Evolutionary conservation across 78 protist genomes (phyloP), one percentile per base, ranked within the genome.

Genomic region (Thecamonas trahens): DNA sequence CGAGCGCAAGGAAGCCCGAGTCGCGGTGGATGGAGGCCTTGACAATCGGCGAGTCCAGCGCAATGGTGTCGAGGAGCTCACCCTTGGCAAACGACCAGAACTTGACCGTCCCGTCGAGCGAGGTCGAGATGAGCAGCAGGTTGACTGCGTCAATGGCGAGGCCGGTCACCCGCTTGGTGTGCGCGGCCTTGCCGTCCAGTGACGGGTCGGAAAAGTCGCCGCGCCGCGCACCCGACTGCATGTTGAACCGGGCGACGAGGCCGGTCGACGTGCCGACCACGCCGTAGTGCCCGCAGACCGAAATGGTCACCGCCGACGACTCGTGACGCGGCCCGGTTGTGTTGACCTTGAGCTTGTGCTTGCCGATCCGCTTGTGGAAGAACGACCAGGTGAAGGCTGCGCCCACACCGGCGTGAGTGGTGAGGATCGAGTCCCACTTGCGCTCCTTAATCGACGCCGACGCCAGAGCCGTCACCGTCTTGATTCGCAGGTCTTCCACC

Each of bases 401-500:
- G 42, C 44, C 0, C 29, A 18, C 1, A 9, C 54, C 38, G 35
- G 9, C n/a, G 60, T 79, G 84, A 34, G 52, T 34, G 18, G 77
- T 64, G 61, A 64, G 47, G 39, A 70, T 22, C 68, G 32, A 64
- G 49, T 67, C 72, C 84, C 84, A 79, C 52, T 79, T 73, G 15
- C 63, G 9, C 42, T 79, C 77, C 14, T 35, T 50, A 13, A 18
- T 26, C 59, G 35, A 17, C 58, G 37, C 32, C 18, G 37, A 67
- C 17, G 29, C 72, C 61, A 52, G 49, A 11, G 20, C n/a, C 15
- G 34, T 26, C 58, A 39, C 22, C 24, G 4, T 3, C 61, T 31
- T 31, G 26, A 31, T 55, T 37, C 24, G 28, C 13, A 31, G 24
- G n/a, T 2, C 22, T n/a, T 20, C 37, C 11, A 60, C 22, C 38